Base-by-base conservation (phyloP, 805 yeast species). In the Candida andamanensis region DNA sequence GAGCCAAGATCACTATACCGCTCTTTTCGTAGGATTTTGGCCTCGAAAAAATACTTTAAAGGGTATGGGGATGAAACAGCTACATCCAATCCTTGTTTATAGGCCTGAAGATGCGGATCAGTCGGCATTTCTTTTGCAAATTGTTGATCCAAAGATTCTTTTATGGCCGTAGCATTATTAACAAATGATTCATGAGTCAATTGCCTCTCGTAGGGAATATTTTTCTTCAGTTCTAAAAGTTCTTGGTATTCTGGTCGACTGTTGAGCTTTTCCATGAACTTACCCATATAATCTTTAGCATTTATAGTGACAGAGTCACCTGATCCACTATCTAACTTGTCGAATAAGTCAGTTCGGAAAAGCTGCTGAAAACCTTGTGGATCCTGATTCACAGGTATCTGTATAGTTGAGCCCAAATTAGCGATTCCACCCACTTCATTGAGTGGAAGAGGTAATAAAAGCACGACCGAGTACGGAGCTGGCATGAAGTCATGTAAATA, bases 401-500 rank as follows among this genome's bases (percentile, higher is more conserved):
- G 25, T 4, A 45, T 19, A 8, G 42, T 24, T 29, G 40, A 40
- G 11, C 32, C 33, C 3, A 41, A 19, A 11, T 34, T 28, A 12
- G 29, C 30, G 17, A 24, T 28, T 8, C 42, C 40, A 17, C 37
- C 39, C 10, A 30, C 15, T 6, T 26, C 24, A 16, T 41, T 38
- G 18, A 16, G 17, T 12, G 35, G 39, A 14, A 37, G 27, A 4
- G 65, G 64, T 11, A 61, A 30, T 9, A 63, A 30, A 11, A 54
- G 41, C 6, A 54, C 47, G n/a, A 67, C 35, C 1, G 60, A 50
- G 13, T 43, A 33, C 2, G 72, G 72, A 11, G 54, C 44, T 1
- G 61, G 59, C 63, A 63, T 63, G 31, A 68, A 63, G 24, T 65
- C 67, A 30, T 63, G 44, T 4, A 71, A 44, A 33, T 55, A 69